phyloP scores from a whole-genome alignment of 805 yeast species.

The Myxozyma kluyveri region DNA sequence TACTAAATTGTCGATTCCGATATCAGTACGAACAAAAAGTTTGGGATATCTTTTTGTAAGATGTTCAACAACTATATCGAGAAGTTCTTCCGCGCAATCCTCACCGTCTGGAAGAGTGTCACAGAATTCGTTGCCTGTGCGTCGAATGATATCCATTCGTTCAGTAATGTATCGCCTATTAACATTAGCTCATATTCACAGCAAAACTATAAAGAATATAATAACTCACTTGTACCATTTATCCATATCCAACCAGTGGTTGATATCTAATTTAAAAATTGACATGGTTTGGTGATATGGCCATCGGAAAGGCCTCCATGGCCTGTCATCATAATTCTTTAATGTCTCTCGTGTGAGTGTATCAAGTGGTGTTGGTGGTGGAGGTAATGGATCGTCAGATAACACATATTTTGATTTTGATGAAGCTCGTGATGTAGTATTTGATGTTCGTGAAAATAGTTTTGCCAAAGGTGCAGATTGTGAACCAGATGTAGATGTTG shows the following conservation, averaged over 20 bases:
- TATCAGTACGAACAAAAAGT: slow-evolving; percentile 50
- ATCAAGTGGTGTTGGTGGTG: slow-evolving; percentile 54
- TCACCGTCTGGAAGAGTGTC: slow-evolving; percentile 65
- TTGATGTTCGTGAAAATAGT: not conserved
- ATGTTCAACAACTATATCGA: slow-evolving; percentile 61
- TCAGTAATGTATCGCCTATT: slow-evolving; percentile 59
- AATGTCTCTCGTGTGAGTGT: slow-evolving; percentile 67
- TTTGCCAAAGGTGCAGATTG: not conserved
- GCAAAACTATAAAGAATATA: not conserved
- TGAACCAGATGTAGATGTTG: not conserved
- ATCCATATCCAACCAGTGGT: slow-evolving; percentile 80
- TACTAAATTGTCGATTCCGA: slow-evolving; percentile 58
- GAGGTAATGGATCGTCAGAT: slow-evolving; percentile 28
- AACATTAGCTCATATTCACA: not conserved
- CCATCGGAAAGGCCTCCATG: slow-evolving; percentile 80
- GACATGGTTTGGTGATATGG: slow-evolving; percentile 81
- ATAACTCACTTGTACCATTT: slow-evolving; percentile 49
- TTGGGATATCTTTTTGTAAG: slow-evolving; percentile 62
- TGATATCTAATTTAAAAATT: slow-evolving; percentile 64
- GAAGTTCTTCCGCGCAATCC: slow-evolving; percentile 55
- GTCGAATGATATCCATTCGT: slow-evolving; percentile 55
- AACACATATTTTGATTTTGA: not conserved
- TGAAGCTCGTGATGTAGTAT: not conserved
- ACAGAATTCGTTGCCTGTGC: slow-evolving; percentile 59
- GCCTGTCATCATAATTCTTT: slow-evolving; percentile 63